These are phyloP conservation scores for Teratosphaeria destructans DNA, from an alignment of 2,329 filamentous ascomycete genomes.

Conservation along the genomic window DNA sequence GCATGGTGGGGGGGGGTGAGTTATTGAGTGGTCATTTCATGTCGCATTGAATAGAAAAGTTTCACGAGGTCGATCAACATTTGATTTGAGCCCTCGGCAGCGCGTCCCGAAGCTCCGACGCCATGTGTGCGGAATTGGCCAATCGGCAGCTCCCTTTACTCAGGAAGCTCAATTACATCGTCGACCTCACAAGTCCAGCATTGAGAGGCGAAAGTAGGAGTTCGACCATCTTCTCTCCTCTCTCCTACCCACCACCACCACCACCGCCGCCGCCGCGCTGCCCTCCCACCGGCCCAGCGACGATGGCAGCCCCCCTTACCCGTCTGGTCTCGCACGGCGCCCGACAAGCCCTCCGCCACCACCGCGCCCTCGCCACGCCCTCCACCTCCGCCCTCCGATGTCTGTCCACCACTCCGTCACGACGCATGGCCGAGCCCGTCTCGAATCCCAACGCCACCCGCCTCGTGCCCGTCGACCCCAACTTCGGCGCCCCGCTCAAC, in stretches of 20 bases:
- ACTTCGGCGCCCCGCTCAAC: constrained; percentile 46
- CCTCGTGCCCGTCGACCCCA: constrained; percentile 54
- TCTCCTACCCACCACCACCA: constrained; percentile 5
- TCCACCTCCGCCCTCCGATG: constrained; percentile 38
- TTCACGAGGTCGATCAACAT: neutral
- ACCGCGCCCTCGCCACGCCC: constrained; percentile 27
- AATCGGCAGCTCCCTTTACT: constrained; percentile 30
- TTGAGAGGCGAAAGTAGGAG: constrained; percentile 5
- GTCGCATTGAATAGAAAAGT: neutral
- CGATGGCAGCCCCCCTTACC: constrained; percentile 62
- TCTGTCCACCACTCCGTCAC: constrained; percentile 55
- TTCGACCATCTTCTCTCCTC: constrained; percentile 8
- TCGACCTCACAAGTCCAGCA: constrained; percentile 3
- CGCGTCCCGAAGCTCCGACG: neutral
- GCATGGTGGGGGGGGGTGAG: neutral
- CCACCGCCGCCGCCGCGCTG: neutral
- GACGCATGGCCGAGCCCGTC: constrained; percentile 51
- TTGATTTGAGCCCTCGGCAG: neutral
- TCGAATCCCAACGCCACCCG: constrained; percentile 41
- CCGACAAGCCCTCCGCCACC: constrained; percentile 52
- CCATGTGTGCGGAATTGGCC: neutral
- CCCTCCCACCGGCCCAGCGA: constrained; percentile 16
- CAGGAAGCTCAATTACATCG: constrained; percentile 18
- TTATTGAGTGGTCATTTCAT: neutral
- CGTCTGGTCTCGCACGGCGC: constrained; percentile 58